Evolutionary conservation across 148 eudicot genomes (phyloP), one percentile per base, ranked within the genome.

Genomic region (Persicaria maculosa): DNA sequence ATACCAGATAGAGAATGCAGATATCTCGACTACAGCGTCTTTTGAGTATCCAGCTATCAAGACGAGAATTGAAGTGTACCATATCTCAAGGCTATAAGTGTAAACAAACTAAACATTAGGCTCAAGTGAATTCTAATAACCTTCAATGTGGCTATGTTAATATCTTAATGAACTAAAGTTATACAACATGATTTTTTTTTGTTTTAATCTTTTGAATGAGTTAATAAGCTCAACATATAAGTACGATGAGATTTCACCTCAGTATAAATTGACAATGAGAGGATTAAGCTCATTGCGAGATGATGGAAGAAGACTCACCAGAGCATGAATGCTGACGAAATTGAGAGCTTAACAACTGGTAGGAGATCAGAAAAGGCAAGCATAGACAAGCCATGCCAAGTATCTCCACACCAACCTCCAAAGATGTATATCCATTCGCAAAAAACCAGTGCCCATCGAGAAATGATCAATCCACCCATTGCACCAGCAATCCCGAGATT

Each of bases 261-360:
- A 31, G 40, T 31, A 31, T 31, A 31, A 31, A 31, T 31, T 31
- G 40, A 31, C 40, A 31, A 31, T 31, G 40, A 31, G 40, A 31
- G 40, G 40, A 31, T 2, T 31, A 31, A 4, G 88, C 87, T 74
- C 86, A 91, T 31, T 88, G 79, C 57, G 86, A 92, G 43, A 31
- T 31, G 40, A 31, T 31, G 86, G 80, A 1, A 31, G 40, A 31
- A 31, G 4, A 59, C 65, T 14, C 15, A 59, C 65, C 65, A 59
- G 8, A 59, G 36, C 65, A 59, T 59, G 36, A 59, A 59, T n/a
- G 15, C 65, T 7, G 65, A 59, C 20, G 65, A 17, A 5, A 59
- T 59, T 0, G 65, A 59, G 25, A n/a, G 65, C 65, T 59, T 59
- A n/a, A 59, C 36, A n/a, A 59, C 65, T 7, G 65, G 65, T 9